These are phyloP conservation scores for Neofusicoccum parvum DNA, from an alignment of 2,329 filamentous ascomycete genomes.

Conservation along the genomic window DNA sequence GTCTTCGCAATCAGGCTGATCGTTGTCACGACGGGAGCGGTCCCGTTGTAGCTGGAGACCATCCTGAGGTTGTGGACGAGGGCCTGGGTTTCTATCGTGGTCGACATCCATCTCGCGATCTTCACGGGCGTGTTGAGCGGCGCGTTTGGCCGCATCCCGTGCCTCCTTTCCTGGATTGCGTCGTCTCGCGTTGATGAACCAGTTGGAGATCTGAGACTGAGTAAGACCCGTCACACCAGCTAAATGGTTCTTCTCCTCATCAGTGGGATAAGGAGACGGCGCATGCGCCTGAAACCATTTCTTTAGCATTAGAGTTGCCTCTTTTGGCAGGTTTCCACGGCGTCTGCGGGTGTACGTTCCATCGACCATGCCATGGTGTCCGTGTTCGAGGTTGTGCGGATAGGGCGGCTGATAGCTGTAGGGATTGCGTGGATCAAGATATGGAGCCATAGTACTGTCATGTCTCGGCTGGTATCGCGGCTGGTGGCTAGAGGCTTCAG, in stretches of 20 bases:
- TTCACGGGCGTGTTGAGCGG: neutral
- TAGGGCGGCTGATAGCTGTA: neutral
- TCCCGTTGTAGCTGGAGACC: neutral
- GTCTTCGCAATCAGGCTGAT: neutral
- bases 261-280: conserved; percentile 78
- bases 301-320: conserved; percentile 79
- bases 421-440: neutral
- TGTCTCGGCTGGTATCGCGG: neutral
- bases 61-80: no score
- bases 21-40: neutral
- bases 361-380: neutral
- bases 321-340: conserved; percentile 85
- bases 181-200: conserved; percentile 77
- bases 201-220: conserved; percentile 65
- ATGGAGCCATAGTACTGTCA: neutral
- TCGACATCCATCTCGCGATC: no score
- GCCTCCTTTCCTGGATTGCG: conserved; percentile 44
- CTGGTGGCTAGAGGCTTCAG: neutral
- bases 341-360: neutral
- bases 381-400: neutral
- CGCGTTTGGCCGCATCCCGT: neutral
- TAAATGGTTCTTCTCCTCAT: conserved; percentile 76
- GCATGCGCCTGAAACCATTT: conserved; percentile 79
- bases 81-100: no score
- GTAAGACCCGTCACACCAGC: conserved; percentile 2